Evolutionary conservation across 306 rosid genomes (phyloP).

Genomic region (Crotalaria pallida): DNA sequence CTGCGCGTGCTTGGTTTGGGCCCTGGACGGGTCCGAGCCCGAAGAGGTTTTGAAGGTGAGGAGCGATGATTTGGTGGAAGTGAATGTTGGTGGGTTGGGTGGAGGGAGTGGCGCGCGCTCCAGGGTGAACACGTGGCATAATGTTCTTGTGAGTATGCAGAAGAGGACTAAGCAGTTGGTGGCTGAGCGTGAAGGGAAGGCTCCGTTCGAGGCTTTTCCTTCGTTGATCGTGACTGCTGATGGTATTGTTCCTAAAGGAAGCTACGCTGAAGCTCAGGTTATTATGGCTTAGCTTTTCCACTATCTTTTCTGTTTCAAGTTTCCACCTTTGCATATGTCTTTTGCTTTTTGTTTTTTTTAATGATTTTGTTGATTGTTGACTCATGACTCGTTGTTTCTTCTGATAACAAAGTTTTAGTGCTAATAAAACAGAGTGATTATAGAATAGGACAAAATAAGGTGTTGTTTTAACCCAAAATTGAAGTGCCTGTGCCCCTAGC

Average conservation of each 20-base stretch:
- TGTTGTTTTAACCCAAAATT: too few species aligned
- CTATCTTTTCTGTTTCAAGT: background rate
- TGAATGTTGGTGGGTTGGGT: constrained; percentile 62
- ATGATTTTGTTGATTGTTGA: too few species aligned
- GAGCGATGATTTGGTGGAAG: constrained; percentile 62
- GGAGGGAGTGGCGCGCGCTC: constrained; percentile 55
- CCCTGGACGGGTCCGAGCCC: constrained; percentile 64
- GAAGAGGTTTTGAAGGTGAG: constrained; percentile 58
- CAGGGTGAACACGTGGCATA: constrained; percentile 91
- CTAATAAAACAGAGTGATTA: too few species aligned
- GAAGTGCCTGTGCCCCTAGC: too few species aligned
- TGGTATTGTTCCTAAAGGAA: constrained; percentile 70
- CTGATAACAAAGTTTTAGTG: too few species aligned
- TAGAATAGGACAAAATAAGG: too few species aligned
- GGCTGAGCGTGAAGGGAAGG: constrained; percentile 57
- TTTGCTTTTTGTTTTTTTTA: too few species aligned
- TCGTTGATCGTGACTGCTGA: constrained; percentile 62
- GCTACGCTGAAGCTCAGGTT: constrained; percentile 96
- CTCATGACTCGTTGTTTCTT: too few species aligned
- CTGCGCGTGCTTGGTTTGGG: constrained; percentile 67
- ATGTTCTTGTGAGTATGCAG: constrained; percentile 77
- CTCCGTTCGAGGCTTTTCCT: constrained; percentile 66
- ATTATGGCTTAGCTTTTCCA: too few species aligned
- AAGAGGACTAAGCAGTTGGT: constrained; percentile 70
- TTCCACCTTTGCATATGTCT: background rate